Conservation (phyloP, 345 rosid genomes). For the Balakata baccata region DNA sequence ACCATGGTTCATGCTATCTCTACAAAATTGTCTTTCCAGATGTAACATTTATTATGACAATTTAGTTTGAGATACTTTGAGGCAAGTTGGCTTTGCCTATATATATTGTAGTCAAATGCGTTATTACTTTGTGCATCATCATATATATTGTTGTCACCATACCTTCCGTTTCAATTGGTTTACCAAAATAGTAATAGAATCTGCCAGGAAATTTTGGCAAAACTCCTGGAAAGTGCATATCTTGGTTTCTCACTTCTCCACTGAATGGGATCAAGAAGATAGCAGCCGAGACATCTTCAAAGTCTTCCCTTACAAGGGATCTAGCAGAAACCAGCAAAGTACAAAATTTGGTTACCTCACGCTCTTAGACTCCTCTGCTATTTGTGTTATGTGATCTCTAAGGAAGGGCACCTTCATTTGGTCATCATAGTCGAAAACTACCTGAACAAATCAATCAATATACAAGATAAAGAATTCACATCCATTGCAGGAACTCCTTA, state of each 20-base stretch:
- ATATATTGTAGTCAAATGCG: no score
- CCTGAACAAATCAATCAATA: conserved; percentile 32
- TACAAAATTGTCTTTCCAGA: no score
- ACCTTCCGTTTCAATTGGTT: conserved; percentile 76
- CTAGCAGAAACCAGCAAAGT: neutral
- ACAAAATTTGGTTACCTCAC: conserved; percentile 41
- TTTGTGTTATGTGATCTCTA: conserved; percentile 33
- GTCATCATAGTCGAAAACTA: conserved; percentile 59
- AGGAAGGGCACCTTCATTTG: conserved; percentile 59
- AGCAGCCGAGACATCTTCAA: neutral
- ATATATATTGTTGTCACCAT: neutral
- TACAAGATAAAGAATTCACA: neutral
- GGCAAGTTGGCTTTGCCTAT: no score
- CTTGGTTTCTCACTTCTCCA: conserved; percentile 55
- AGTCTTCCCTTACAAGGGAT: neutral
- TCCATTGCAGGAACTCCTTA: neutral
- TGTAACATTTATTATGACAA: no score
- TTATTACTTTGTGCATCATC: neutral
- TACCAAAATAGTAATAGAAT: conserved; percentile 69
- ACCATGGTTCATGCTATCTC: no score
- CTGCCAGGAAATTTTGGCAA: conserved; percentile 74
- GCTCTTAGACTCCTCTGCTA: conserved; percentile 35
- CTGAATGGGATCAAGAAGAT: conserved; percentile 3
- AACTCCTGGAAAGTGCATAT: conserved; percentile 45
- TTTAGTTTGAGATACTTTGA: no score